These are phyloP conservation scores for Venturia effusa DNA, from an alignment of 2,329 filamentous ascomycete genomes.

Conservation along the genomic window DNA sequence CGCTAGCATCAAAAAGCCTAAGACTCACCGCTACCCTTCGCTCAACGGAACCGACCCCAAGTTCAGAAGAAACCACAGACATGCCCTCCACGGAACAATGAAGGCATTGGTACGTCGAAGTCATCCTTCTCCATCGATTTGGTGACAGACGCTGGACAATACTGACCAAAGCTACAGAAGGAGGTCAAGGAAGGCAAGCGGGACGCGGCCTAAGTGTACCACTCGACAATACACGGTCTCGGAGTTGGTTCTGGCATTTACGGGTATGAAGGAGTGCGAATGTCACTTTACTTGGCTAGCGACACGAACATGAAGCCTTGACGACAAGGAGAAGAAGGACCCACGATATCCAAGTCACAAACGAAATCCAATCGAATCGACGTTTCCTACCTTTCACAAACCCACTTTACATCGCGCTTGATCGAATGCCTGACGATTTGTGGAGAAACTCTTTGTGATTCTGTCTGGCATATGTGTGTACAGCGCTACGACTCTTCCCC, in stretches of 20 bases:
- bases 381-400: background rate
- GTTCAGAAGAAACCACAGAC: conserved; percentile 99
- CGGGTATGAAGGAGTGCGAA: background rate
- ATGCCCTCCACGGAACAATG: conserved; percentile 98
- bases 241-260: conserved; percentile 6
- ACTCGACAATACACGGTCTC: background rate
- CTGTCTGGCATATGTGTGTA: conserved; percentile 57
- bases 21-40: conserved; percentile 97
- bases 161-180: conserved; percentile 52
- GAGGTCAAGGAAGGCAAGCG: conserved; percentile 95
- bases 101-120: conserved; percentile 75
- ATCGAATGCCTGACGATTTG: background rate
- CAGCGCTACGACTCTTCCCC: conserved; percentile 46
- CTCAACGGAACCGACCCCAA: conserved; percentile 98
- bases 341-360: background rate
- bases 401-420: background rate
- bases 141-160: background rate
- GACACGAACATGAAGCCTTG: background rate
- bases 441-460: background rate
- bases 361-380: conserved; percentile 2
- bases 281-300: conserved; percentile 2
- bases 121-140: conserved; percentile 6
- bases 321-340: background rate
- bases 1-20: conserved; percentile 97
- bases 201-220: conserved; percentile 60